These are phyloP conservation scores for Sophora flavescens DNA, from an alignment of 306 rosid species.

Conservation along the genomic window DNA sequence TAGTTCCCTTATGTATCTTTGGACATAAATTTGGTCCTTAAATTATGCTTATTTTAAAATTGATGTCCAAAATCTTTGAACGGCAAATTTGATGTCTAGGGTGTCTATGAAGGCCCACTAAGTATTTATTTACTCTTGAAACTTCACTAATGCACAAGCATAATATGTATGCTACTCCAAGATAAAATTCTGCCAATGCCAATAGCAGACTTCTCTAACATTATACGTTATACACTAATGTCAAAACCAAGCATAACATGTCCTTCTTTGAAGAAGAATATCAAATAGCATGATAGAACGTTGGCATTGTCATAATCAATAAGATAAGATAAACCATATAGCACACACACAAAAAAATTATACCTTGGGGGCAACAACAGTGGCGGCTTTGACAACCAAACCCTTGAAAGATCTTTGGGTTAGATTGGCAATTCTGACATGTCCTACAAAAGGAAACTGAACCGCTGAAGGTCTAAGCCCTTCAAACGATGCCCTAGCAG, in stretches of 20 bases:
- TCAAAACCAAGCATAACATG: background rate
- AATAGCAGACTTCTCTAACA: background rate
- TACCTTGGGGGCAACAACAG: conserved; percentile 88
- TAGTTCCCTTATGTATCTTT: background rate
- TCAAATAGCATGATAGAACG: background rate
- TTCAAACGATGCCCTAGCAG: conserved; percentile 66
- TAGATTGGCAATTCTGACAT: conserved; percentile 46
- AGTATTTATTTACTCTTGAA: background rate
- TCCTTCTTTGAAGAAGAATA: background rate
- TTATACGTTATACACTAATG: background rate
- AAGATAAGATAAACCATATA: background rate
- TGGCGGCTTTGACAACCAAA: conserved; percentile 79
- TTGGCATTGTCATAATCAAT: background rate
- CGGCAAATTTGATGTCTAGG: too few relatives aligned
- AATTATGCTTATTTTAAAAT: too few relatives aligned
- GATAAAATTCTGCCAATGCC: background rate
- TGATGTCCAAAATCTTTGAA: background rate
- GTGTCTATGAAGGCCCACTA: too few relatives aligned
- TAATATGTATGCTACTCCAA: too few relatives aligned
- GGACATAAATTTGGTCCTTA: background rate
- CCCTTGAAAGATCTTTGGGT: conserved; percentile 59
- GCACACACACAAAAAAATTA: background rate
- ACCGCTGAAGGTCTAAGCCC: conserved; percentile 63
- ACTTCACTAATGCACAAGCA: background rate
- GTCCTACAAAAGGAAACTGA: conserved; percentile 48